A percentile compares a stretch with the other conserved stretches of the same genome.
These are phyloP conservation scores for Kwoniella mangroviensis DNA, from an alignment of 768 basidiomycete genomes.

Conservation along the genomic window DNA sequence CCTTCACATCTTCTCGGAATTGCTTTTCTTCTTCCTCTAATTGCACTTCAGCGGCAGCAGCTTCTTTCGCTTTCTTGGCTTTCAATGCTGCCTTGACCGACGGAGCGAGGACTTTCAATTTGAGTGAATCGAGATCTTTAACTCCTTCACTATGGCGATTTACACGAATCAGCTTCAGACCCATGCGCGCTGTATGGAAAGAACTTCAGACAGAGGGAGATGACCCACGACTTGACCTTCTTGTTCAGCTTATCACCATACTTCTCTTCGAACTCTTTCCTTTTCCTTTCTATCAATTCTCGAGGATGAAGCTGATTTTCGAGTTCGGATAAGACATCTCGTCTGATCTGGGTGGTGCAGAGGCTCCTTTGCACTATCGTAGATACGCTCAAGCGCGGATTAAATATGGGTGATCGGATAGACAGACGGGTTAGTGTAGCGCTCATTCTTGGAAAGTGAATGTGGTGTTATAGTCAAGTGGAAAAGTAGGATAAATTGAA, in stretches of 20 bases:
- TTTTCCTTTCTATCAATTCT: constrained; percentile 51
- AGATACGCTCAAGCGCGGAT: neutral
- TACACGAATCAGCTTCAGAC: neutral
- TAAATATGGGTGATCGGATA: neutral
- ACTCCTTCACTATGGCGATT: constrained; percentile 59
- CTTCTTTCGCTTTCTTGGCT: constrained; percentile 21
- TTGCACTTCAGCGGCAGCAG: neutral
- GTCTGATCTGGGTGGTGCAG: constrained; percentile 13
- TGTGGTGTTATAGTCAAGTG: neutral
- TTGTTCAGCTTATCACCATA: constrained; percentile 73
- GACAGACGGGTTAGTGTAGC: constrained; percentile 4
- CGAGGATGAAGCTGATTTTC: constrained; percentile 46
- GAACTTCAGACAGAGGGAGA: neutral
- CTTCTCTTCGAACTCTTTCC: constrained; percentile 50
- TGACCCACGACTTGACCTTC: constrained; percentile 69
- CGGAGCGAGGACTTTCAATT: constrained; percentile 50
- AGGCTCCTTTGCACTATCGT: constrained; percentile 10
- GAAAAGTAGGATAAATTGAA: neutral
- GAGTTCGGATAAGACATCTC: constrained; percentile 36
- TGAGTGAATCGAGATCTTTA: constrained; percentile 59
- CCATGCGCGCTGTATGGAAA: neutral
- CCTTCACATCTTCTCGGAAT: neutral
- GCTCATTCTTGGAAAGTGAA: neutral
- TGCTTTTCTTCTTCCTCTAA: constrained; percentile 15
- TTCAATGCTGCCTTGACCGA: constrained; percentile 32